Base-by-base conservation (phyloP, 768 basidiomycete species). In the Xerocomellus amylosporus region DNA sequence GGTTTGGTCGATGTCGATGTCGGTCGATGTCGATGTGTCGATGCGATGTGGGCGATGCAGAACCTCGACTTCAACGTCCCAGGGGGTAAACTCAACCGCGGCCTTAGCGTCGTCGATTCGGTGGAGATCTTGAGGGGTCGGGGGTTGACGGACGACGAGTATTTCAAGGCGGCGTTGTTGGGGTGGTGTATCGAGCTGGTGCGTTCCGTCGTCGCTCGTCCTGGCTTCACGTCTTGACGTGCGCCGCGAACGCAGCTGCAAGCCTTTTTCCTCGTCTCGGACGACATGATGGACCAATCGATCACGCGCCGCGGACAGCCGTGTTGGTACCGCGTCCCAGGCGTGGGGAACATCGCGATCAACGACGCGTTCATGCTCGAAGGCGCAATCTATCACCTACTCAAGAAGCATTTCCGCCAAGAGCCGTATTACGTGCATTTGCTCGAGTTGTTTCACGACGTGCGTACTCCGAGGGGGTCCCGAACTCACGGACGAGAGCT, bases 311-410 rank as follows among this genome's bases (percentile, higher is more conserved):
- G 96, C 10, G 87, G 88, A 5, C 95, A 97, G 72, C 89, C 94
- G 2, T 99, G 96, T 75, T 99, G 92, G 91, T 98, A 96, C 76
- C 81, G 76, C 45, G 70, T 83, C 38, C 77, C 79, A 52, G 75
- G 75, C 15, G 65, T 71, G 57, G 86, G 86, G 43, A 85, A 86
- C 73, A 84, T 97, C 58, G 94, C 96, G 5, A 88, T 98, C 76
- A 98, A 98, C 77, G 96, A 98, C 69, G 77, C 91, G 2, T 93
- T 97, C 80, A 91, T 98, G 90, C 86, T 98, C 71, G 93, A 94
- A 70, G 86, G 83, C 8, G 88, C 94, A 24, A 97, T 99, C 70
- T 99, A 95, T 76, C 82, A 80, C 64, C 79, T 99, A 42, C 77
- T 98, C 67, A 94, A 90, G 75, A 81, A 80, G 54, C 83, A 98